Conservation (phyloP, 495 filamentous ascomycete genomes). For the Trichoderma erinaceum region DNA sequence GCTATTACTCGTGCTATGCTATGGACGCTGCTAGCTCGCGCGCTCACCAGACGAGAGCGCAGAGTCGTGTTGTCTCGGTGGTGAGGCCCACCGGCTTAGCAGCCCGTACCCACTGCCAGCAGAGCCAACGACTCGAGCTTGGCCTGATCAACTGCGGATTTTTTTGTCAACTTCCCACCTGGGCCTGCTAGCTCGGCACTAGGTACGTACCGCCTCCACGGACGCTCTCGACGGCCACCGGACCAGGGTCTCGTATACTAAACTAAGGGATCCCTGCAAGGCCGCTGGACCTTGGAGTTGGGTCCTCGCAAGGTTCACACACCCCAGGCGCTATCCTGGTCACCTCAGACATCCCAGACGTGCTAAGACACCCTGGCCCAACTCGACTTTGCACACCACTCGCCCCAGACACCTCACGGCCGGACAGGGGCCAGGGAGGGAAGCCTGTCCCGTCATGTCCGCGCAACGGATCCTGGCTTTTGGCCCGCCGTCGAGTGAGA, state of each 20-base stretch:
- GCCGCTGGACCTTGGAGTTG: neutral
- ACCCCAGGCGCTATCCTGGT: neutral
- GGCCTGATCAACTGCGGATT: neutral
- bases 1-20: neutral
- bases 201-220: constrained; percentile 12
- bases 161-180: constrained; percentile 7
- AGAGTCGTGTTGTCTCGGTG: neutral
- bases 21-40: no score
- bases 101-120: neutral
- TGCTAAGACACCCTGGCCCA: neutral
- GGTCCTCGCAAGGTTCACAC: constrained; percentile 11
- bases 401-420: constrained; percentile 13
- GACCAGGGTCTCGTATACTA: neutral
- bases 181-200: neutral
- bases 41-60: neutral
- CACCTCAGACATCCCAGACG: constrained; percentile 3
- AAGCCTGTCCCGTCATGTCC: constrained; percentile 14
- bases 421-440: constrained; percentile 11
- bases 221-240: neutral
- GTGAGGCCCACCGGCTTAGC: neutral
- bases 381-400: constrained; percentile 1
- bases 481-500: constrained; percentile 11
- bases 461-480: constrained; percentile 10
- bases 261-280: neutral
- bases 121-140: neutral